Evolutionary conservation across 495 filamentous ascomycete genomes (phyloP).

Genomic region (Cercophora samala): DNA sequence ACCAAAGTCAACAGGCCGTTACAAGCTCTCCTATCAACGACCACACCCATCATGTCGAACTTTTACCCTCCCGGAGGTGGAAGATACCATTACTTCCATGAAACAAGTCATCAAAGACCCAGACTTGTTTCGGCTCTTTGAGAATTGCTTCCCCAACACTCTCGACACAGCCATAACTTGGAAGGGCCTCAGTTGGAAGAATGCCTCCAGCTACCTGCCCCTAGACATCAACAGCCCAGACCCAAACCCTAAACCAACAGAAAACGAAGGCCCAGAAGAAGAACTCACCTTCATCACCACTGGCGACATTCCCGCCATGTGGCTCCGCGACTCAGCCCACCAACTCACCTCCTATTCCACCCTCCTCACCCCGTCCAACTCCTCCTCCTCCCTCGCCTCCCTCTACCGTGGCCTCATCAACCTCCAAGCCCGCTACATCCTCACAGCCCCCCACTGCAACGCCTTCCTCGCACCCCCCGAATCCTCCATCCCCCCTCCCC

Average conservation of each 20-base stretch:
- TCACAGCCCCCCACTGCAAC: constrained; percentile 61
- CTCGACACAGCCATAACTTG: constrained; percentile 66
- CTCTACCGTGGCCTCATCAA: constrained; percentile 65
- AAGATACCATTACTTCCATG: constrained; percentile 51
- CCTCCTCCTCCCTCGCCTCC: constrained; percentile 50
- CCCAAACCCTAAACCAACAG: background rate
- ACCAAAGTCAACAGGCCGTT: constrained; percentile 44
- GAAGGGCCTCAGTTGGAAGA: constrained; percentile 50
- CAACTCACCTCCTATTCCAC: constrained; percentile 63
- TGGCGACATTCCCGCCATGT: constrained; percentile 74
- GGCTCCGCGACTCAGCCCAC: constrained; percentile 66
- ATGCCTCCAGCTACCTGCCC: background rate
- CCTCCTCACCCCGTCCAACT: constrained; percentile 47
- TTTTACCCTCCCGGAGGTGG: constrained; percentile 53
- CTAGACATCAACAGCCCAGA: background rate
- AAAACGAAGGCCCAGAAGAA: constrained; percentile 38
- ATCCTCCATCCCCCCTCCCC: constrained; percentile 44
- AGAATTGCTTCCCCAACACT: constrained; percentile 64
- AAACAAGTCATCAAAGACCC: constrained; percentile 54
- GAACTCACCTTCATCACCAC: constrained; percentile 49
- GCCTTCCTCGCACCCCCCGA: constrained; percentile 61
- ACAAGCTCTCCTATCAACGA: constrained; percentile 54
- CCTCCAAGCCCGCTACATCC: constrained; percentile 60
- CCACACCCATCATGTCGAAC: constrained; percentile 57
- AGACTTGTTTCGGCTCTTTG: constrained; percentile 62